Base-by-base conservation (phyloP, 2,329 filamentous ascomycete genomes). In the Chaetomium sp. region DNA sequence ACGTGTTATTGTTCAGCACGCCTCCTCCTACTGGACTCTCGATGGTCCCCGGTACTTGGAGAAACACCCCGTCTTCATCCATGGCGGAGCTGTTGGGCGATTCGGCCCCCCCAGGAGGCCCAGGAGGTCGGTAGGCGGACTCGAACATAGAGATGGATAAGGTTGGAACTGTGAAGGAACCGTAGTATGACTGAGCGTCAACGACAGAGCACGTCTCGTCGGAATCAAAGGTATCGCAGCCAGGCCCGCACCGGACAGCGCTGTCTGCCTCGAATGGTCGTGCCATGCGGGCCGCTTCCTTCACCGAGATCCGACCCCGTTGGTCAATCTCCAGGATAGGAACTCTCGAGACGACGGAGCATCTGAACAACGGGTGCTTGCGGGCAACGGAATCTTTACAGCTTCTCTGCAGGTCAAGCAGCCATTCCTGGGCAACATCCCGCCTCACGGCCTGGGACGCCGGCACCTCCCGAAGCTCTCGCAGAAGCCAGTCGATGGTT, bases 141-240 rank as follows among this genome's bases (percentile, higher is more conserved):
- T 8, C 11, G 40, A 10, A 42, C 6, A 34, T 19, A 34, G 32
- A 43, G 49, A 27, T 8, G 8, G 47, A n/a, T 12, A 19, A 9
- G 7, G 12, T 41, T 9, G 40, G 40, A 35, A 19, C 5, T 4
- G 49, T 34, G 8, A 51, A 36, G 49, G 19, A 32, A 14, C 49
- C 40, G 49, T 51, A 51, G 33, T 51, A 51, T 8, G 49, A 51
- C 32, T 51, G 49, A 32, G 40, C 49, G 19, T 51, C 49, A 10
- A 14, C n/a, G 32, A 36, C 12, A 37, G 49, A 51, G 33, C 32
- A 14, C 12, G 40, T 44, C 32, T 51, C 49, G 32, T 51, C 40
- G 12, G 36, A 34, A 38, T 51, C 49, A 8, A 42, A 14, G 38
- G 12, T 14, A 11, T 42, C 48, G 48, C 19, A 43, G 11, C 42